phyloP scores from a whole-genome alignment of 441 rosid genomes.

The Kokia cookei region DNA sequence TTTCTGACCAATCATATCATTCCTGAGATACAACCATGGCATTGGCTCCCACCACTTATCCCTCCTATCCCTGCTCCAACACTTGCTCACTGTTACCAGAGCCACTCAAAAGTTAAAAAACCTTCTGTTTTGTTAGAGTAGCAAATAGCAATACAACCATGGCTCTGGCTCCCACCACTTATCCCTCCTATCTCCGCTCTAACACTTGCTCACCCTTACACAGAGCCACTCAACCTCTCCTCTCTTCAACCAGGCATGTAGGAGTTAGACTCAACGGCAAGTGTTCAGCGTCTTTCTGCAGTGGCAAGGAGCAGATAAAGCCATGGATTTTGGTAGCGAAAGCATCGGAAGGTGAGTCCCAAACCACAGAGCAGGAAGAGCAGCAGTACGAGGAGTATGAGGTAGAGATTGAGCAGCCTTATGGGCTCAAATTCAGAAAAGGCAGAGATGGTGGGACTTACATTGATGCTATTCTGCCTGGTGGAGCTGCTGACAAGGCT shows the following conservation, averaged over 20 bases:
- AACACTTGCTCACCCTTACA: slow-evolving; percentile 38
- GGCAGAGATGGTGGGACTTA: slow-evolving; percentile 94
- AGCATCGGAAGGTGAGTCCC: slow-evolving; percentile 60
- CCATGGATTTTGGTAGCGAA: slow-evolving; percentile 27
- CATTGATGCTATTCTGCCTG: slow-evolving; percentile 82
- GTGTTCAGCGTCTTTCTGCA: slow-evolving; percentile 21
- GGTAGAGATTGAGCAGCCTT: slow-evolving; percentile 70
- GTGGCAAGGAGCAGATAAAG: slow-evolving; percentile 33
- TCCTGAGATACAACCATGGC: not conserved
- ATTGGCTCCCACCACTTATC: slow-evolving; percentile 37
- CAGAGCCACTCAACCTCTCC: slow-evolving; percentile 27
- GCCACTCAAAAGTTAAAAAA: not conserved
- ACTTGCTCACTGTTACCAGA: slow-evolving; percentile 42
- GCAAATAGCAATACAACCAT: slow-evolving; percentile 20
- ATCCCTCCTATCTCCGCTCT: slow-evolving; percentile 52
- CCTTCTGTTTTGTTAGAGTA: not conserved
- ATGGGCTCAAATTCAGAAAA: slow-evolving; percentile 64
- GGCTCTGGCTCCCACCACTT: slow-evolving; percentile 55
- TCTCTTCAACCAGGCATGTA: slow-evolving; percentile 23
- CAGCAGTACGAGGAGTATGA: slow-evolving; percentile 61
- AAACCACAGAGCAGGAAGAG: slow-evolving; percentile 28
- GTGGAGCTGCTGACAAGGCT: slow-evolving; percentile 78
- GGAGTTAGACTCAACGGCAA: slow-evolving; percentile 12
- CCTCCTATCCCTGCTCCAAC: slow-evolving; percentile 40
- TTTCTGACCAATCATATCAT: not conserved